Evolutionary conservation across 2,329 filamentous ascomycete species (phyloP), one percentile per base, ranked within the genome.

Genomic region (Xylaria sp.): DNA sequence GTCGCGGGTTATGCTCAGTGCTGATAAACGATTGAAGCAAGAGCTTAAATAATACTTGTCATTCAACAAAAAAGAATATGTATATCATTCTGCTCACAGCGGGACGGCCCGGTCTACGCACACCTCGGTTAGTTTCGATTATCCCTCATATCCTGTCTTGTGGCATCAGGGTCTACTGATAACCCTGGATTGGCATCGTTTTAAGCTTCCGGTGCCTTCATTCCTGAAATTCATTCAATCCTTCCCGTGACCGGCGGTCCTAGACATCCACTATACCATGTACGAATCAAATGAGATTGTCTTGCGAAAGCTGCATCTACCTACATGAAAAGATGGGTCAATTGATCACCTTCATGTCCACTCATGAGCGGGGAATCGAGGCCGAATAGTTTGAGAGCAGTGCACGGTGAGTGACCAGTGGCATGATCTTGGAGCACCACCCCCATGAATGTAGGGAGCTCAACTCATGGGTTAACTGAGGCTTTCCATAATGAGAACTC

Each of bases 81-180:
- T 60, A 58, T 41, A 60, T 67, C 68, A 67, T 67, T 61, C 48
- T 59, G 46, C 36, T 67, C 63, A 33, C 49, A 51, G 64, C 68
- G 68, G 68, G 64, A 62, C 68, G 68, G 58, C 55, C 68, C 68
- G 68, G 56, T 54, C 46, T 67, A 51, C 41, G 18, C 36, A 41
- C 43, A 63, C 33, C 49, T 64, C 55, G 36, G 54, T 60, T 55
- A 41, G 46, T 58, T 57, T 54, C 20, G 41, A 36, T 51, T 65
- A 51, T 52, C 39, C 9, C n/a, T 61, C 23, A n/a, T 31, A 3
- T 54, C 36, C n/a, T 9, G 57, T 41, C n/a, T 49, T 15, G 28
- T 54, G 43, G 36, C 36, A 12, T 39, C 20, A 54, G 6, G 23
- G 48, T 25, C 46, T 51, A 20, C 15, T 6, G 31, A 60, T 49